Evolutionary conservation across 164 flowering plant species (phyloP), one percentile per base, ranked within the genome.

Genomic region (Buxus sempervirens): DNA sequence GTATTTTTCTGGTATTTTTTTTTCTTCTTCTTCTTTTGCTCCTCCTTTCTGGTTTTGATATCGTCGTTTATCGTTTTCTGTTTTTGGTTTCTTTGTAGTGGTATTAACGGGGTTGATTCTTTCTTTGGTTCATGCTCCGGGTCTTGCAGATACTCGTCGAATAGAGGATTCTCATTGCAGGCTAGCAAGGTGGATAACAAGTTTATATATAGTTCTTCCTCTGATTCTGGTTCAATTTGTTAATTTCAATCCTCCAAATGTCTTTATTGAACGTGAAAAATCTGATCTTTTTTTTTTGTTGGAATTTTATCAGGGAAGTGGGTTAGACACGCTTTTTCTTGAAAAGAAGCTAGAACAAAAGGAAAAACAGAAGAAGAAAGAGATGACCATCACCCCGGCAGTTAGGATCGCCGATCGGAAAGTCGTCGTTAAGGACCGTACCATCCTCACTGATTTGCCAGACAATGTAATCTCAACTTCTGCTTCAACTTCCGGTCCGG

Each of bases 361-460:
- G 45, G 70, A 18, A 65, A 55, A 9, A 38, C 45, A 25, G 60
- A 48, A 53, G 67, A 61, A 49, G 68, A 22, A 22, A 53, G 66
- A 55, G 58, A 88, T 88, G 93, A 88, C 93, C 76, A 81, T 88
- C 22, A 79, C 80, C 36, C 84, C 85, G 45, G 78, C 81, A 9
- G 74, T 86, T 25, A 64, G 82, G n/a, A 80, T 88, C 49, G 53
- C 83, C 1, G 88, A 85, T n/a, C 56, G 83, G 70, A 85, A 80
- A 42, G 62, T 86, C 5, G 25, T 85, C 24, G 86, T 86, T 0
- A 84, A 82, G 71, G 82, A 81, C 63, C 76, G 82, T 62, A 76
- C 88, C 9, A 78, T 88, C 12, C 76, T 88, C 7, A 76, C 83
- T 19, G 76, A 78, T 1, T 83, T 88, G 3, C 87, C 91, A 16